Percentiles rank a stretch among this genome's conserved stretches.
These are phyloP conservation scores for Geosiphon pyriformis DNA, from an alignment of 192 early-diverging fungal genomes.

Conservation along the genomic window DNA sequence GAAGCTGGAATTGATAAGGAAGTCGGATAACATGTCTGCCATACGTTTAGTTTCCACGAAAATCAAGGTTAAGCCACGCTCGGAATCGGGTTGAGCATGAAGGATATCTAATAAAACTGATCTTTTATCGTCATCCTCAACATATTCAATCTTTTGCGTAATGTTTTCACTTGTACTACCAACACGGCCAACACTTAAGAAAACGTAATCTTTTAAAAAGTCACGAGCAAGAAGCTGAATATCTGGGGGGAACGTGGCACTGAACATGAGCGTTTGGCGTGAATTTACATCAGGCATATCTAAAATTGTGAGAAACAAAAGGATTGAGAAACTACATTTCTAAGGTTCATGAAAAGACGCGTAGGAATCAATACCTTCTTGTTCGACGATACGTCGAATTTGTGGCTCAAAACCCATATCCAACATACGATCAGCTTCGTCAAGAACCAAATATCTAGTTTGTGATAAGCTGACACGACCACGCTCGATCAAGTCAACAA, in stretches of 20 bases:
- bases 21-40: conserved; percentile 86
- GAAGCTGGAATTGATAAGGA: conserved; percentile 67
- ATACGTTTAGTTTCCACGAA: conserved; percentile 97
- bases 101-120: conserved; percentile 83
- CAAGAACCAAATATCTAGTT: conserved; percentile 82
- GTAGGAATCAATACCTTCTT: conserved; percentile 38
- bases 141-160: conserved; percentile 87
- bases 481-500: conserved; percentile 89
- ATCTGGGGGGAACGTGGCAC: conserved; percentile 86
- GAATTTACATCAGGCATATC: conserved; percentile 61
- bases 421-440: conserved; percentile 97
- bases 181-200: conserved; percentile 87
- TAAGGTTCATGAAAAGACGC: background rate
- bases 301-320: background rate
- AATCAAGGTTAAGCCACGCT: conserved; percentile 77
- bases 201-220: conserved; percentile 80
- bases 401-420: conserved; percentile 93
- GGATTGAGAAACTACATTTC: background rate
- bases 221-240: conserved; percentile 84
- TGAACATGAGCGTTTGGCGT: conserved; percentile 94
- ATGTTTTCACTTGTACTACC: conserved; percentile 95
- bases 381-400: conserved; percentile 81
- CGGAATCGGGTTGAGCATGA: conserved; percentile 43
- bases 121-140: conserved; percentile 92
- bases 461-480: conserved; percentile 70